phyloP scores from a whole-genome alignment of 164 flowering plant genomes.

The Malania oleifera region DNA sequence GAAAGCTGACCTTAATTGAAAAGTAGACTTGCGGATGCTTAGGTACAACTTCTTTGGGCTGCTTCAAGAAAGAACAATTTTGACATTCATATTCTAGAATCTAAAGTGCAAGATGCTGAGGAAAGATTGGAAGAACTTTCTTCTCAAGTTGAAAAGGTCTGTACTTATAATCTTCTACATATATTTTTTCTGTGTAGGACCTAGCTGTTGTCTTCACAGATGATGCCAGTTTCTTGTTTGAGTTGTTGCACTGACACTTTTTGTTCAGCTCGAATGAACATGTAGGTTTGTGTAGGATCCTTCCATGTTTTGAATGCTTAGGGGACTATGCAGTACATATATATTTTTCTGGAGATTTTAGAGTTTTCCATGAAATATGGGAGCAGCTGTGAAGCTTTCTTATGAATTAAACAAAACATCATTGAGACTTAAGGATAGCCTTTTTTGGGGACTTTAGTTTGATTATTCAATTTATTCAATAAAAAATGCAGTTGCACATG shows the following conservation, averaged over 20 bases:
- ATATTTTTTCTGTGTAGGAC: not conserved
- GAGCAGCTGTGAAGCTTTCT: not conserved
- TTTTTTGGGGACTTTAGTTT: too few relatives aligned
- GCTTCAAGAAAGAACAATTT: slow-evolving; percentile 63
- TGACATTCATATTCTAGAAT: slow-evolving; percentile 48
- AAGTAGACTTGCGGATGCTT: slow-evolving; percentile 27
- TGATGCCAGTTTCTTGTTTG: not conserved
- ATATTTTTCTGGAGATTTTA: not conserved
- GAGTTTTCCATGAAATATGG: not conserved
- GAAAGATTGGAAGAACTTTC: slow-evolving; percentile 28
- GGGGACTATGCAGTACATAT: not conserved
- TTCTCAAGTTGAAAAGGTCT: slow-evolving; percentile 53
- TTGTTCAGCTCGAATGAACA: too few relatives aligned
- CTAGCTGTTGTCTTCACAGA: not conserved
- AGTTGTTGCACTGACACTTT: not conserved
- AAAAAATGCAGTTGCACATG: too few relatives aligned
- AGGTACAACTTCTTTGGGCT: slow-evolving; percentile 72
- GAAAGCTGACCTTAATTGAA: slow-evolving; percentile 18
- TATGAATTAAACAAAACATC: too few relatives aligned
- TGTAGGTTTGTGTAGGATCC: too few relatives aligned
- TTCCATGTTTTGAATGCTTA: too few relatives aligned
- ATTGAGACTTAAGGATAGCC: too few relatives aligned
- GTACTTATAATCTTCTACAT: slow-evolving; percentile 1
- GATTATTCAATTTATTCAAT: too few relatives aligned
- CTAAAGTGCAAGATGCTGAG: slow-evolving; percentile 49